Base-by-base conservation (phyloP, 2,329 filamentous ascomycete genomes). In the Calonectria naviculata region DNA sequence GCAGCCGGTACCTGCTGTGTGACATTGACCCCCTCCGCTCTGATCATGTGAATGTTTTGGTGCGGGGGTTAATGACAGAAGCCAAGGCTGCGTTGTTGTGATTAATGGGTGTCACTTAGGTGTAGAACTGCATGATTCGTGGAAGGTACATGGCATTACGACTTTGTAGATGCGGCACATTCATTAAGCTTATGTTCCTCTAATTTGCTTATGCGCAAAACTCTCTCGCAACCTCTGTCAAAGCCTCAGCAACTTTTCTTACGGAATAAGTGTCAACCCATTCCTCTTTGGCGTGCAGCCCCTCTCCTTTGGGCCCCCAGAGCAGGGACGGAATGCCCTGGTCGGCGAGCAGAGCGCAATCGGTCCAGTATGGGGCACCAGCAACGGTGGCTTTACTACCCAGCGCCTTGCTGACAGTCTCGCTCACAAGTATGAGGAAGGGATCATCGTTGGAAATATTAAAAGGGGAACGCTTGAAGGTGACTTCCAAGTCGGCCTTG, bases 211-310 rank as follows among this genome's bases (percentile, higher is more conserved):
- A 78, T 42, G 65, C 71, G 60, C 83, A 83, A 63, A 84, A 83
- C 13, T 78, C 73, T 4, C 56, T n/a, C 4, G 78, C 77, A 36
- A 83, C 71, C 1, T 62, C 67, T 2, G 72, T 74, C 54, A 85
- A 71, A 1, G 76, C 71, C 5, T 79, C 71, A 0, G 79, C 68
- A 36, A 85, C 80, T 49, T 82, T 73, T n/a, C 75, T 70, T 12
- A 88, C 74, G 41, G 85, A 87, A 12, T 85, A 75, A 2, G 84
- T 79, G 26, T 86, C 83, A 0, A 86, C 87, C 83, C 84, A 89
- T 77, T 90, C 87, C 67, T 87, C 84, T 61, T 85, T 87, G 1
- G 80, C 82, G 73, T 90, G 87, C 5, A 89, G 71, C 0, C 88
- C 88, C n/a, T 84, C 82, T 0, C 87, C 87, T 10, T 75, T 78